These are phyloP conservation scores for Yamadazyma friedrichii DNA, from an alignment of 1,139 yeast genomes.

Conservation along the genomic window DNA sequence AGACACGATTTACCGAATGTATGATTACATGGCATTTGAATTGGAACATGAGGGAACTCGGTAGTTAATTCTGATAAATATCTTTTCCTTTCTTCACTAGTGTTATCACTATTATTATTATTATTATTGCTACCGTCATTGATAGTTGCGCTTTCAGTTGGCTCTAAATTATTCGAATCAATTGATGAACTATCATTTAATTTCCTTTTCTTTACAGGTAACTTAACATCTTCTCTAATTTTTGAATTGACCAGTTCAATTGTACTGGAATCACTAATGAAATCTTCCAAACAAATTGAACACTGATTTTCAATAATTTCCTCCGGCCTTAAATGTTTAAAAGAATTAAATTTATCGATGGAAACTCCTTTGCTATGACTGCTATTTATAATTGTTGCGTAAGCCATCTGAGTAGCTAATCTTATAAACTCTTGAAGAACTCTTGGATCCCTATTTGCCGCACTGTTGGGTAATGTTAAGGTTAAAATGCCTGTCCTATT, in stretches of 20 bases:
- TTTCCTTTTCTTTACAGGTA: conserved; percentile 7
- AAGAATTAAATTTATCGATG: conserved; percentile 48
- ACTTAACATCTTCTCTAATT: neutral
- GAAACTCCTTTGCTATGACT: conserved; percentile 50
- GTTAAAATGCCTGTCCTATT: conserved; percentile 55
- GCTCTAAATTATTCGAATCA: neutral
- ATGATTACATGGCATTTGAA: conserved; percentile 79
- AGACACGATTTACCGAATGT: conserved; percentile 74
- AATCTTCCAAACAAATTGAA: conserved; percentile 69
- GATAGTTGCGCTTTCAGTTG: neutral
- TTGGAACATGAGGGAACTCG: conserved; percentile 57
- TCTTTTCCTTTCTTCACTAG: conserved; percentile 7
- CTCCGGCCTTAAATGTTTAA: conserved; percentile 33
- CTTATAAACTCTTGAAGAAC: conserved; percentile 58
- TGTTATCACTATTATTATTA: conserved; percentile 3
- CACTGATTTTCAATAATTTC: conserved; percentile 43
- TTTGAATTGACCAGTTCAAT: neutral
- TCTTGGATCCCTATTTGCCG: conserved; percentile 53
- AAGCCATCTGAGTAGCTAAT: conserved; percentile 69
- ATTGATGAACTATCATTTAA: conserved; percentile 8
- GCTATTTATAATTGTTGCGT: conserved; percentile 54
- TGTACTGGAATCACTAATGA: conserved; percentile 13
- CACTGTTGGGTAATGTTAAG: conserved; percentile 63
- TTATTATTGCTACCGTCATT: conserved; percentile 3
- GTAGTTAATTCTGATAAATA: conserved; percentile 27